A percentile compares a stretch with the other conserved stretches of the same genome.
Evolutionary conservation across 306 rosid genomes (phyloP).

Genomic region (Canavalia gladiata): DNA sequence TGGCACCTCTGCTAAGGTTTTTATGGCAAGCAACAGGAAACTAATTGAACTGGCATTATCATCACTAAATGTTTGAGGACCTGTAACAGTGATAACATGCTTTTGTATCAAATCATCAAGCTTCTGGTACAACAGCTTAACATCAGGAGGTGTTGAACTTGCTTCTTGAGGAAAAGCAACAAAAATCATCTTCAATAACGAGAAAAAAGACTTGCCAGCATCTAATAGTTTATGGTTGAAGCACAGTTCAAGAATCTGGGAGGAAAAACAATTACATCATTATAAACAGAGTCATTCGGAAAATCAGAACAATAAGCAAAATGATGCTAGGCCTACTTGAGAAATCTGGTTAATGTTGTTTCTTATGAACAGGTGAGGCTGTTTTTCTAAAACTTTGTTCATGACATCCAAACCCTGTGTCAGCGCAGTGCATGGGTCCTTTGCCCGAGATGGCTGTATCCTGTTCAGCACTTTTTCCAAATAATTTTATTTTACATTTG

Average conservation of each 20-base stretch:
- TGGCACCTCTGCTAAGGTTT: slow-evolving; percentile 92
- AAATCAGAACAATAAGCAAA: slow-evolving; percentile 31
- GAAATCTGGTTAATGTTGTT: slow-evolving; percentile 96
- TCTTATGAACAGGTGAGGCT: slow-evolving; percentile 92
- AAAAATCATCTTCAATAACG: slow-evolving; percentile 93
- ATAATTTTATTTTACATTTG: slow-evolving; percentile 95
- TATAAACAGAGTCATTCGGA: slow-evolving; percentile 14
- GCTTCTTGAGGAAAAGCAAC: slow-evolving; percentile 94
- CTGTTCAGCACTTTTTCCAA: slow-evolving; percentile 95
- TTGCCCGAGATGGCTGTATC: slow-evolving; percentile 96
- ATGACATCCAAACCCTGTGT: slow-evolving; percentile 99
- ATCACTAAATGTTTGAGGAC: slow-evolving; percentile 81
- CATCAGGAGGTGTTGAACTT: slow-evolving; percentile 78
- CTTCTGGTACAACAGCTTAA: slow-evolving; percentile 83
- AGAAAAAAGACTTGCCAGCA: slow-evolving; percentile 94
- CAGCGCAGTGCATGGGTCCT: slow-evolving; percentile 97
- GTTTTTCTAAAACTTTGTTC: slow-evolving; percentile 99
- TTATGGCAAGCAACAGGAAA: slow-evolving; percentile 87
- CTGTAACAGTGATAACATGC: slow-evolving; percentile 72
- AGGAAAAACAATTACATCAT: slow-evolving; percentile 40
- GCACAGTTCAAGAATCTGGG: slow-evolving; percentile 97
- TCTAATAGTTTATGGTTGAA: slow-evolving; percentile 93
- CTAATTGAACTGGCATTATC: slow-evolving; percentile 83
- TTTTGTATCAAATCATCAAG: slow-evolving; percentile 94
- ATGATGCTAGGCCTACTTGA: slow-evolving; percentile 69